Evolutionary conservation across 2,329 filamentous ascomycete species (phyloP).

Genomic region (Trichoderma pleuroti): DNA sequence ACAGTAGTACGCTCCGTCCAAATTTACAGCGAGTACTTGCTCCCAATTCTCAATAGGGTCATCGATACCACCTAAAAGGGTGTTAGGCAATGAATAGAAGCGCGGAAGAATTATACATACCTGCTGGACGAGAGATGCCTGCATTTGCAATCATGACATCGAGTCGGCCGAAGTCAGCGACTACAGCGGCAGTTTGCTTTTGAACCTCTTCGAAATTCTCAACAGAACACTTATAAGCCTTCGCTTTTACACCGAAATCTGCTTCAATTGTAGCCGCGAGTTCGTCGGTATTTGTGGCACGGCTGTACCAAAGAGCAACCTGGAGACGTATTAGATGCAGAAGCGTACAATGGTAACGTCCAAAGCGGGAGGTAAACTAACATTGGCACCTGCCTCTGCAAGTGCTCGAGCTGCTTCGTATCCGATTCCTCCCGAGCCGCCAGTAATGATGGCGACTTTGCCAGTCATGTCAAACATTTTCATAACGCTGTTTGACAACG

Average conservation of each 20-base stretch:
- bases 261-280: conserved; percentile 13
- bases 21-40: not conserved
- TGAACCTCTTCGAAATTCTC: conserved; percentile 22
- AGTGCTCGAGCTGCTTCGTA: conserved; percentile 21
- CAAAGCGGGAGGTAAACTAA: not conserved
- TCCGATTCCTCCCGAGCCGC: conserved; percentile 21
- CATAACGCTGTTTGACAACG: conserved; percentile 26
- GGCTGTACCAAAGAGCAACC: not conserved
- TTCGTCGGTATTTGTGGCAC: not conserved
- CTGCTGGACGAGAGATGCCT: conserved; percentile 38
- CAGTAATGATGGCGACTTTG: conserved; percentile 22
- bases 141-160: conserved; percentile 37
- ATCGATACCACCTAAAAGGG: not conserved
- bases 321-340: not conserved
- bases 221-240: conserved; percentile 21
- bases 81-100: not conserved
- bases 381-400: conserved; percentile 23
- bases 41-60: not conserved
- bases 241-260: conserved; percentile 22
- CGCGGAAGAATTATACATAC: conserved; percentile 25
- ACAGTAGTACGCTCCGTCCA: not conserved
- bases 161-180: conserved; percentile 33
- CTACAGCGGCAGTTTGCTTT: conserved; percentile 27
- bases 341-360: not conserved
- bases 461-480: conserved; percentile 19